Evolutionary conservation across 2,329 filamentous ascomycete species (phyloP).

Genomic region (Aspergillus tamarii): DNA sequence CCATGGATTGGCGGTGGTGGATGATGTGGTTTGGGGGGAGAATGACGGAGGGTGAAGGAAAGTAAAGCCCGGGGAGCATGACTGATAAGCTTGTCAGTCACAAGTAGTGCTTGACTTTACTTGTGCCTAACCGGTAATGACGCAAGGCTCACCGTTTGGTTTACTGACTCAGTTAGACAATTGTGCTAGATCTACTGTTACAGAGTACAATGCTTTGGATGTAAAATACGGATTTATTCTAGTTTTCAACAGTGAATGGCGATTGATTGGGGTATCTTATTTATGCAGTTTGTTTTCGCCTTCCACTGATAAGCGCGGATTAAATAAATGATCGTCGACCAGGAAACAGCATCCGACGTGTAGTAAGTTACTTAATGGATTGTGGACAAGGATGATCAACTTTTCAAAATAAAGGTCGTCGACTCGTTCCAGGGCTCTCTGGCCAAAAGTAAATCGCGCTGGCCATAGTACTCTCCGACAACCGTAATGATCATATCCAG

Average conservation of each 20-base stretch:
- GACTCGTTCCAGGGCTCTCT: slow-evolving; percentile 59
- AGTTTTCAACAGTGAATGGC: background rate
- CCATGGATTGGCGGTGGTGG: background rate
- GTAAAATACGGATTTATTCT: background rate
- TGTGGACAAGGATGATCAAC: background rate
- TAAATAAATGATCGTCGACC: background rate
- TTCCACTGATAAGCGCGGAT: background rate
- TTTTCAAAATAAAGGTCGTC: background rate
- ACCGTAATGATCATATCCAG: slow-evolving; percentile 91
- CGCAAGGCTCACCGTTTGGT: background rate
- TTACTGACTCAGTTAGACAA: background rate
- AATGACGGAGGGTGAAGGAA: background rate
- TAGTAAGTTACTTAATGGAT: too few relatives aligned
- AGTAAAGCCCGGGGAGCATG: background rate
- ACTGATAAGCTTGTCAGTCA: background rate
- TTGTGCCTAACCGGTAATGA: background rate
- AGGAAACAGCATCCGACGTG: background rate
- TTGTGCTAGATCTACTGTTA: background rate
- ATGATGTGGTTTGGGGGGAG: background rate
- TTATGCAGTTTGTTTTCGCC: background rate
- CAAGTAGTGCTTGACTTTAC: background rate
- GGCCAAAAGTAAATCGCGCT: slow-evolving; percentile 79
- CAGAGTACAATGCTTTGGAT: too few relatives aligned
- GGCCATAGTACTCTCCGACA: slow-evolving; percentile 85
- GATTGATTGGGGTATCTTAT: background rate